Evolutionary conservation across 2,329 filamentous ascomycete genomes (phyloP).

Genomic region (Tolypocladium cylindrosporum): DNA sequence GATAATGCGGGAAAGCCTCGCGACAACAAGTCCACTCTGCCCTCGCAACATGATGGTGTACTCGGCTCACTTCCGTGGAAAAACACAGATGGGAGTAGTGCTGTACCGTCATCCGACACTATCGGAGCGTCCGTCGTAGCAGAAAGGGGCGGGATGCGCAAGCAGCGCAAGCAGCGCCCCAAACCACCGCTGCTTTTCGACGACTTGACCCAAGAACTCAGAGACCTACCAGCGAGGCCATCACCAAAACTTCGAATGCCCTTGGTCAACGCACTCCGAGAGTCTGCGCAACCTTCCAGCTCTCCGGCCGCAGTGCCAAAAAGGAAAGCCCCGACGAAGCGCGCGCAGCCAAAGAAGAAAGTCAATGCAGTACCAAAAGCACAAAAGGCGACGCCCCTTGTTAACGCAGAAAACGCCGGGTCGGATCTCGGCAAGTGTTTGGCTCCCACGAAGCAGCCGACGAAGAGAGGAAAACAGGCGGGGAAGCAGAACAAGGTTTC

Average conservation of each 20-base stretch:
- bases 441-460: not conserved
- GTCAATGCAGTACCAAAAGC: not conserved
- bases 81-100: not conserved
- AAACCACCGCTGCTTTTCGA: slow-evolving; percentile 24
- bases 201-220: slow-evolving; percentile 16
- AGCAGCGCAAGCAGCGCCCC: slow-evolving; percentile 23
- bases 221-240: slow-evolving; percentile 4
- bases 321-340: not conserved
- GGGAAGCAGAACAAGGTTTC: not conserved
- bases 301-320: slow-evolving; percentile 6
- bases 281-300: slow-evolving; percentile 6
- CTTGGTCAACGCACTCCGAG: slow-evolving; percentile 8
- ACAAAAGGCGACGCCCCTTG: not conserved
- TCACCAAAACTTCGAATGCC: slow-evolving; percentile 2
- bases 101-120: not conserved
- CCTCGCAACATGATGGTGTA: not conserved
- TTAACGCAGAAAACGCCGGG: not conserved
- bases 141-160: slow-evolving; percentile 11
- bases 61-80: not conserved
- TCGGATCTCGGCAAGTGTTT: not conserved
- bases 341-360: slow-evolving; percentile 5
- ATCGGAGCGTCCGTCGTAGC: too few relatives aligned
- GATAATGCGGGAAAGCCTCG: not conserved
- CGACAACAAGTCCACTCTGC: not conserved
- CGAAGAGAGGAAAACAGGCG: not conserved